These are phyloP conservation scores for Proliferodiscus dingleyae DNA, from an alignment of 2,329 filamentous ascomycete genomes.

Conservation along the genomic window DNA sequence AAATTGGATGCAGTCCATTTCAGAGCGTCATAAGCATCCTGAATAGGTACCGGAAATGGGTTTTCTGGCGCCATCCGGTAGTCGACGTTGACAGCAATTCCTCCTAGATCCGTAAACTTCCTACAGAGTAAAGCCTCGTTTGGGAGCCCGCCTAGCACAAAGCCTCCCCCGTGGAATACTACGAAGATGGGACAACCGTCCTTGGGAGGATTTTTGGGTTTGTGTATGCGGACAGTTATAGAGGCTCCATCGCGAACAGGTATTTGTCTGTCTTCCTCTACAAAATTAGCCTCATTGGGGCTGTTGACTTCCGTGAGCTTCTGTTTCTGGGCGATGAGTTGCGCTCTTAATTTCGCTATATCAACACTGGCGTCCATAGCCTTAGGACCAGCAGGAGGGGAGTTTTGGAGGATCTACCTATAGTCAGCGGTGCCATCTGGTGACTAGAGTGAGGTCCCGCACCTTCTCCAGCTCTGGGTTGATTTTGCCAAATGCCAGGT, in stretches of 20 bases:
- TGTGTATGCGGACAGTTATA: conserved; percentile 22
- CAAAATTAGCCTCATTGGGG: conserved; percentile 2
- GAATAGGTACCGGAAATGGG: conserved; percentile 39
- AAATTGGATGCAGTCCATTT: conserved; percentile 40
- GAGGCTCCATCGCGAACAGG: conserved; percentile 20
- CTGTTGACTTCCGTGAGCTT: neutral
- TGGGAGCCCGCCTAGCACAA: conserved; percentile 32
- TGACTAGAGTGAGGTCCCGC: neutral
- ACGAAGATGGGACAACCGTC: conserved; percentile 31
- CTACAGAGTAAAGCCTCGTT: conserved; percentile 32
- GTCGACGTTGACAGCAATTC: conserved; percentile 38
- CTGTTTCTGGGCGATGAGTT: neutral
- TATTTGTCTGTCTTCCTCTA: conserved; percentile 22
- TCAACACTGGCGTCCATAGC: neutral
- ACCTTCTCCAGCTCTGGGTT: conserved; percentile 3
- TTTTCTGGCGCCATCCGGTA: conserved; percentile 44
- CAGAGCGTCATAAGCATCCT: conserved; percentile 43
- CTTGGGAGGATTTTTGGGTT: conserved; percentile 11
- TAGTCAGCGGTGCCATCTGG: neutral
- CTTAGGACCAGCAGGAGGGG: conserved; percentile 22
- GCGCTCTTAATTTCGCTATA: neutral
- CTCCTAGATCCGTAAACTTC: conserved; percentile 32
- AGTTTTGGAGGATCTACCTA: conserved; percentile 4
- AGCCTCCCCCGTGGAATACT: conserved; percentile 34
- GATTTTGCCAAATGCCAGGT: neutral